Percentiles rank a stretch among this genome's conserved stretches.
phyloP scores from a whole-genome alignment of 73 alveolate genomes.

The Uronychia binucleata region DNA sequence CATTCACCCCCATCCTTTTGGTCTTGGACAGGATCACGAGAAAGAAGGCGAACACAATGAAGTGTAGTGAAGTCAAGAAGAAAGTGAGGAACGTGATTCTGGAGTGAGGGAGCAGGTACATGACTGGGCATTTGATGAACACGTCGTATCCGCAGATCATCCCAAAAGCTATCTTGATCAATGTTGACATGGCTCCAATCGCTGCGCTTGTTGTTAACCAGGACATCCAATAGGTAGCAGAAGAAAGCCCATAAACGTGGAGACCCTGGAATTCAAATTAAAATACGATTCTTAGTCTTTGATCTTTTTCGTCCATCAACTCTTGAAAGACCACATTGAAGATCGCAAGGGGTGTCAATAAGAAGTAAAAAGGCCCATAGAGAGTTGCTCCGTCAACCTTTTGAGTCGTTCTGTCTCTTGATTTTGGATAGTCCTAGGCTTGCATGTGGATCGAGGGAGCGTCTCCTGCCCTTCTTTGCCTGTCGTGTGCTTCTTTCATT shows the following conservation, averaged over 20 bases:
- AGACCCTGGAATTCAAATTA: constrained; percentile 6
- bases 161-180: constrained; percentile 8
- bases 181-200: constrained; percentile 4
- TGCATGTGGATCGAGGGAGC: constrained; percentile 5
- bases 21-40: background rate
- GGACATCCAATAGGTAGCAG: constrained; percentile 36
- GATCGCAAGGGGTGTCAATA: constrained; percentile 17
- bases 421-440: constrained; percentile 11
- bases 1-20: constrained; percentile 11
- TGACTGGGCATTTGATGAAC: background rate
- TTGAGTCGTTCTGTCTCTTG: constrained; percentile 3
- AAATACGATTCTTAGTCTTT: background rate
- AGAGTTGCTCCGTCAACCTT: constrained; percentile 11
- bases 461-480: background rate
- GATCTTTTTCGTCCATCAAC: constrained; percentile 26
- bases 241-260: constrained; percentile 21
- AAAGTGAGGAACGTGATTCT: constrained; percentile 1
- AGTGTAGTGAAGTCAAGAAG: constrained; percentile 12
- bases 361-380: constrained; percentile 29
- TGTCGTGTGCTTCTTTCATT: background rate
- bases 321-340: constrained; percentile 2
- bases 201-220: constrained; percentile 19
- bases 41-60: constrained; percentile 12
- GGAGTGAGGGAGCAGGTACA: background rate
- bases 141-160: constrained; percentile 5